Evolutionary conservation across 1,284 basidiomycete species (phyloP).

Genomic region (Tetrapyrgos nigripes): DNA sequence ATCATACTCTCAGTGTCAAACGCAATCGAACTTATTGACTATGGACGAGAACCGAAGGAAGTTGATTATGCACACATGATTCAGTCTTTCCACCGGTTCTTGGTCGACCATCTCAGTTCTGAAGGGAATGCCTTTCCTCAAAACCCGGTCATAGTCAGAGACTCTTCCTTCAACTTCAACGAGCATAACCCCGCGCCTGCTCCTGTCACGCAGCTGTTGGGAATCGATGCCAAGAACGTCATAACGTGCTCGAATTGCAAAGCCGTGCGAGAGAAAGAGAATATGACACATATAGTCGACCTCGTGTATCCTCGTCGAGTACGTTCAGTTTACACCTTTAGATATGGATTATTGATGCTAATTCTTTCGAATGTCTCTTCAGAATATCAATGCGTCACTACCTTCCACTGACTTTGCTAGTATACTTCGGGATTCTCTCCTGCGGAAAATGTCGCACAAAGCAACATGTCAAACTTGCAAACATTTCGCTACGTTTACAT

Average conservation of each 20-base stretch:
- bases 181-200: conserved; percentile 51
- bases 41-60: conserved; percentile 74
- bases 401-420: conserved; percentile 67
- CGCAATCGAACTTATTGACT: conserved; percentile 91
- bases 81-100: conserved; percentile 94
- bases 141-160: conserved; percentile 60
- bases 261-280: conserved; percentile 72
- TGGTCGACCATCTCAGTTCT: conserved; percentile 80
- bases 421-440: conserved; percentile 79
- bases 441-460: conserved; percentile 85
- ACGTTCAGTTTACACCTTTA: conserved; percentile 24
- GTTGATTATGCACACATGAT: conserved; percentile 89
- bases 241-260: conserved; percentile 84
- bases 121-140: conserved; percentile 72
- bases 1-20: conserved; percentile 55
- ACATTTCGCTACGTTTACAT: conserved; percentile 75
- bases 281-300: conserved; percentile 85
- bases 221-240: conserved; percentile 76
- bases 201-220: conserved; percentile 83
- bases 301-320: conserved; percentile 88
- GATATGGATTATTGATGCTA: background rate
- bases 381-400: conserved; percentile 49
- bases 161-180: conserved; percentile 29
- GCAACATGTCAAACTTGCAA: conserved; percentile 87
- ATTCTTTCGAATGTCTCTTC: conserved; percentile 36